phyloP scores from a whole-genome alignment of 139 green algal species.

The Haematococcus lacustris region DNA sequence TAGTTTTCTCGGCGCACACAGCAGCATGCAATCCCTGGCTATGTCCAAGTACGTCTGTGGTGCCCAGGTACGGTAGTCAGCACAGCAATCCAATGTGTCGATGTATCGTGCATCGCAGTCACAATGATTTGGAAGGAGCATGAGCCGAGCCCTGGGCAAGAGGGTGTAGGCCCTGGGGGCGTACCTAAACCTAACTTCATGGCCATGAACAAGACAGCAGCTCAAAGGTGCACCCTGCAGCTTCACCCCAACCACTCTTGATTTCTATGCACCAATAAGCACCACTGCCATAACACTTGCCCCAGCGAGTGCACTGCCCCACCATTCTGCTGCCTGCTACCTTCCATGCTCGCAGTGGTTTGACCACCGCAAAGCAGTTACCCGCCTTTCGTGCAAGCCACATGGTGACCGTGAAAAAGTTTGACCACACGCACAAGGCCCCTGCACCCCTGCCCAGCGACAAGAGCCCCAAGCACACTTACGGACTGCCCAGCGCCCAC shows the following conservation, averaged over 20 bases:
- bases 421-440: not conserved
- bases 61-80: not conserved
- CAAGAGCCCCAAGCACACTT: constrained; percentile 12
- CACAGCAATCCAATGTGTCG: not conserved
- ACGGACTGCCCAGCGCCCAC: constrained; percentile 25
- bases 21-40: not conserved
- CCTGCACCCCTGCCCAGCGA: constrained; percentile 16
- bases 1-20: not conserved
- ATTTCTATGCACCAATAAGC: not conserved
- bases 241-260: not conserved
- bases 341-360: constrained; percentile 15
- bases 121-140: constrained; percentile 31
- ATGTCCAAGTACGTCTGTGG: too few species aligned
- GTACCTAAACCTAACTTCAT: constrained; percentile 8
- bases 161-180: not conserved
- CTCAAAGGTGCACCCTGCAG: constrained; percentile 1
- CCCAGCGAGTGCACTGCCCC: not conserved
- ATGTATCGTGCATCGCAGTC: constrained; percentile 6
- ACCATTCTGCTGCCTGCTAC: not conserved
- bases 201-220: not conserved
- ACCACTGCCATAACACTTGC: not conserved
- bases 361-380: constrained; percentile 30
- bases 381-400: constrained; percentile 23
- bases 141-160: not conserved
- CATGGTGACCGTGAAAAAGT: constrained; percentile 15